Percentiles rank a stretch among this genome's conserved stretches.
phyloP scores from a whole-genome alignment of 1,284 basidiomycete genomes.

The Pseudozyma sp. region DNA sequence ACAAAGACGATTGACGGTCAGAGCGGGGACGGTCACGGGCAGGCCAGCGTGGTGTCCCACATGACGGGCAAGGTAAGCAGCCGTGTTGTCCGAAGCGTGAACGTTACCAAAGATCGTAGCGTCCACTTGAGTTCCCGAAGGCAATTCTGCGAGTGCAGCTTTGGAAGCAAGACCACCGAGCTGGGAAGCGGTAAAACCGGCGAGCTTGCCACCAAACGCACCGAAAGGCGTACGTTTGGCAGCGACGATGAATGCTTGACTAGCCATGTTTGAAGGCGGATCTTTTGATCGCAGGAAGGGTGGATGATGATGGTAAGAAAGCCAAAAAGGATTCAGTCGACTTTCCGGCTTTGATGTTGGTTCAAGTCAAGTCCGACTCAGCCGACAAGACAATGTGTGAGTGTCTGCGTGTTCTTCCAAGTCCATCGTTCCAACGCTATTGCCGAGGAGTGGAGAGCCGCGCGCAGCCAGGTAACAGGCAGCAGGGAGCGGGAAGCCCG shows the following conservation, averaged over 20 bases:
- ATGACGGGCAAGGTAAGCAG: slow-evolving; percentile 94
- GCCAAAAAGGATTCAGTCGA: too few species aligned
- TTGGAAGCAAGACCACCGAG: slow-evolving; percentile 73
- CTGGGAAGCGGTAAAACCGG: slow-evolving; percentile 62
- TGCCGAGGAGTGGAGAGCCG: too few species aligned
- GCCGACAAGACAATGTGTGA: too few species aligned
- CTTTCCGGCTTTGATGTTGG: too few species aligned
- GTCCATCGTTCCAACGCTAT: too few species aligned
- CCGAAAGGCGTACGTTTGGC: slow-evolving; percentile 73
- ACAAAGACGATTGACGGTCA: slow-evolving; percentile 82
- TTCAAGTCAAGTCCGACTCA: too few species aligned
- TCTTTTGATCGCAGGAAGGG: background rate
- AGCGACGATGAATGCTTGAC: slow-evolving; percentile 69
- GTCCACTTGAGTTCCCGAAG: slow-evolving; percentile 70
- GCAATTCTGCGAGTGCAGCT: slow-evolving; percentile 72
- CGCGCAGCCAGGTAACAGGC: background rate
- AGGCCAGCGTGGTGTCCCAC: slow-evolving; percentile 87
- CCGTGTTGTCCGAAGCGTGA: slow-evolving; percentile 71
- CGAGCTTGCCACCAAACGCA: slow-evolving; percentile 72
- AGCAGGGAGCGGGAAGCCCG: too few species aligned
- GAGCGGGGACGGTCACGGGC: slow-evolving; percentile 72
- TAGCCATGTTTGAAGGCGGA: slow-evolving; percentile 27
- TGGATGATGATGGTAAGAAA: slow-evolving; percentile 1
- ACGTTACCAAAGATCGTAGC: slow-evolving; percentile 68
- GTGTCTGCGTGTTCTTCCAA: too few species aligned